Evolutionary conservation across 768 basidiomycete species (phyloP), one percentile per base, ranked within the genome.

Genomic region (Agaricus subrufescens): DNA sequence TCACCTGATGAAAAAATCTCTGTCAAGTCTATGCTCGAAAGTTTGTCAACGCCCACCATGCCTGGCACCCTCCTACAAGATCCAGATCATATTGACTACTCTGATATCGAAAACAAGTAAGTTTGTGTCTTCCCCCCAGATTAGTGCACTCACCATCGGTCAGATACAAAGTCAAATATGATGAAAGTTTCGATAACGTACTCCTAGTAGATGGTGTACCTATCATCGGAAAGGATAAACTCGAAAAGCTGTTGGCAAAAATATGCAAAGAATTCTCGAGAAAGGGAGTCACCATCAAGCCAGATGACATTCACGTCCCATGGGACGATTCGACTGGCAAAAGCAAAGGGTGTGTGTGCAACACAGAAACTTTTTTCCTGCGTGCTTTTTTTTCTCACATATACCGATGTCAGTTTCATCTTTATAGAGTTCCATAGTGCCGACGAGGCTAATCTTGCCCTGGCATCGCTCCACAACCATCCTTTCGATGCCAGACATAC

Each of bases 201-300:
- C 72, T 99, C 52, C 89, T 98, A 51, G 85, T 98, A 57, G 97
- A 98, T 69, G 93, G 94, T 49, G 80, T 95, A 23, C 97, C 95
- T 9, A 69, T 92, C 58, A 91, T 98, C 68, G 94, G 97, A 67
- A 85, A 83, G 63, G 81, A 83, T 51, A 94, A 94, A 72, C 79
- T 86, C 38, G 90, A 92, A 47, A 90, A 81, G 71, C 81, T 99
- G 15, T 66, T 97, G 19, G 72, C 85, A 37, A 91, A 89, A 68
- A 79, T 98, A 31, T 74, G 83, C 54, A 94, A 94, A 68, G 86
- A 91, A 61, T 96, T 98, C 67, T 77, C 79, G 11, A 85, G 84
- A 64, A 91, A 88, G 67, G 94, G 94, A 29, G 80, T 85, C 8
- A 71, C 85, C 34, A 79, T 97, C 54, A 87, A 86, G 63, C 71